Evolutionary conservation across 441 rosid species (phyloP), one percentile per base, ranked within the genome.

Genomic region (Eruca vesicaria): DNA sequence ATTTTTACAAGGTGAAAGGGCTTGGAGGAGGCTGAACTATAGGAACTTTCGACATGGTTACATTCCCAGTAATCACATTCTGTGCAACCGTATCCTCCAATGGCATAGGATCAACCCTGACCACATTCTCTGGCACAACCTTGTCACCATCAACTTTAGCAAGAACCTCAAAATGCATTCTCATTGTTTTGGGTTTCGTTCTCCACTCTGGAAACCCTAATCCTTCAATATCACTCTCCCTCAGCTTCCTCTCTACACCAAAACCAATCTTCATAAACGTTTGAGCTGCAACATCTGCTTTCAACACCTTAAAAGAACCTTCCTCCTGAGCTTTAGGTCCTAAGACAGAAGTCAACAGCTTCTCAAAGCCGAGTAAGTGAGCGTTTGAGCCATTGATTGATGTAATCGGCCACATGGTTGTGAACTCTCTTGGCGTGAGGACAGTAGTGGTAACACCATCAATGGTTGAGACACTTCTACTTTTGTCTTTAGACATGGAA

Each of bases 321-420:
- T 88, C 77, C 69, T 82, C 31, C 16, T 81, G 72, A 26, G 91
- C 93, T 76, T 84, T 90, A 5, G 93, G 82, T 36, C 99, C 99
- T 82, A 94, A 77, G 16, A 94, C 87, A 32, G 99, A 85, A 5
- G 89, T 78, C 1, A 92, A 82, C 29, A 94, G 81, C 16, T 80
- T 84, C 89, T 94, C 98, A 7, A 92, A 86, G 32, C 98, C 98
- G 15, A 80, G 73, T 75, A 94, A 78, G 72, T 90, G 90, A 2
- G 87, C 71, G 78, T 92, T 89, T 0, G 97, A 88, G 73, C 90
- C 97, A 43, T 94, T 89, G 65, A 94, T 60, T 8, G 99, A 92
- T 28, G 90, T 82, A 35, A 94, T 66, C 2, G 98, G 99, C 98
- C 99, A 94, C 96, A 92, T 84, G 67, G 97, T 87, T 21, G 93